Conservation (phyloP, 2,329 filamentous ascomycete genomes). For the Penicillium sp. region DNA sequence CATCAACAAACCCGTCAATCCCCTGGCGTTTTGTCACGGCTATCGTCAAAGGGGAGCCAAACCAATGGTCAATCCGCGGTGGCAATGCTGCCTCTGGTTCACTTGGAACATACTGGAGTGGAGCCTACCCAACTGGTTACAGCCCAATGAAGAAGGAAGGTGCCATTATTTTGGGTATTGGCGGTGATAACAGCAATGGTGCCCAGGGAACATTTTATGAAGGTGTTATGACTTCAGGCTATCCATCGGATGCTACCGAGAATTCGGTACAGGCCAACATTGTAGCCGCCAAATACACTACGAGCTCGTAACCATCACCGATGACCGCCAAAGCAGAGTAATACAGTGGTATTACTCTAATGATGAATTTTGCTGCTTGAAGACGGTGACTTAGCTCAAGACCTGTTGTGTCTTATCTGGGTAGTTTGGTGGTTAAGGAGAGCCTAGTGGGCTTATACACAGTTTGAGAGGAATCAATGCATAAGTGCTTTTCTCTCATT, state of each 20-base stretch:
- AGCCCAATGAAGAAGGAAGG: slow-evolving; percentile 65
- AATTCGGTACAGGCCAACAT: slow-evolving; percentile 60
- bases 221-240: slow-evolving; percentile 63
- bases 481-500: too few species aligned
- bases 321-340: too few species aligned
- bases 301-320: too few species aligned
- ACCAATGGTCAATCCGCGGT: slow-evolving; percentile 60
- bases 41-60: slow-evolving; percentile 55
- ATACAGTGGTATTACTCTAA: too few species aligned
- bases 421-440: too few species aligned
- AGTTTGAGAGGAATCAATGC: too few species aligned
- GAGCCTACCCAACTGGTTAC: slow-evolving; percentile 59
- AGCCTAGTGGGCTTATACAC: too few species aligned
- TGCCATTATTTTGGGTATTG: slow-evolving; percentile 67
- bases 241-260: slow-evolving; percentile 60
- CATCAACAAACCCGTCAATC: slow-evolving; percentile 52
- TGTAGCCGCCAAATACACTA: slow-evolving; percentile 57
- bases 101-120: slow-evolving; percentile 60
- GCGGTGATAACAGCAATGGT: slow-evolving; percentile 62
- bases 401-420: too few species aligned
- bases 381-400: too few species aligned
- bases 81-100: slow-evolving; percentile 55
- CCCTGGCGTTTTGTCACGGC: slow-evolving; percentile 58
- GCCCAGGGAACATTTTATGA: slow-evolving; percentile 65
- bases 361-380: too few species aligned